Conservation (phyloP, 345 rosid genomes). For the Kernera saxatilis region DNA sequence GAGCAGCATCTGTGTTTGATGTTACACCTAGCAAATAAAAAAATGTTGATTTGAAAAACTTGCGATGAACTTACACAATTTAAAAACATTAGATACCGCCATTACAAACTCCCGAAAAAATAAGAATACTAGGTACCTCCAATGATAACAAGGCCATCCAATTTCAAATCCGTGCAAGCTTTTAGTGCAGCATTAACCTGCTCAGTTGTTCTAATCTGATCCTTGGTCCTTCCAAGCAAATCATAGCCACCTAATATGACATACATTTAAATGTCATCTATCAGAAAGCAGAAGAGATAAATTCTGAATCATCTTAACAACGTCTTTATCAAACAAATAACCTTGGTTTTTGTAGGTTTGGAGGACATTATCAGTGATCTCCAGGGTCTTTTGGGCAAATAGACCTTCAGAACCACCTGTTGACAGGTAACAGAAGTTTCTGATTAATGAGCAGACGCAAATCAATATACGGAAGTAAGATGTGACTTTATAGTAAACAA, state of each 20-base stretch:
- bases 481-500: background rate
- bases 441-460: background rate
- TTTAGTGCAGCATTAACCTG: constrained; percentile 85
- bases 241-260: constrained; percentile 76
- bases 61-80: background rate
- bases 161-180: constrained; percentile 72
- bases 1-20: constrained; percentile 97
- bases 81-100: constrained; percentile 29
- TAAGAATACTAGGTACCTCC: constrained; percentile 37
- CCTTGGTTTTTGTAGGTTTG: constrained; percentile 96
- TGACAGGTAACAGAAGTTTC: background rate
- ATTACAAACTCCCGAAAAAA: background rate
- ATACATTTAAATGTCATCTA: background rate
- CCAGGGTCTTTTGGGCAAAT: constrained; percentile 84
- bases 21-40: constrained; percentile 57
- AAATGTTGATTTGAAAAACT: background rate
- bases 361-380: constrained; percentile 76
- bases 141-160: constrained; percentile 92
- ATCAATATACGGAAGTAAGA: background rate
- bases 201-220: constrained; percentile 89
- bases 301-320: background rate
- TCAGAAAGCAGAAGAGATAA: background rate
- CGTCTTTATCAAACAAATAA: constrained; percentile 18
- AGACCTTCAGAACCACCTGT: constrained; percentile 97
- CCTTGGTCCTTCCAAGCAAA: constrained; percentile 88